Base-by-base conservation (phyloP, 2,329 filamentous ascomycete species). In the Epichloe amarillans region DNA sequence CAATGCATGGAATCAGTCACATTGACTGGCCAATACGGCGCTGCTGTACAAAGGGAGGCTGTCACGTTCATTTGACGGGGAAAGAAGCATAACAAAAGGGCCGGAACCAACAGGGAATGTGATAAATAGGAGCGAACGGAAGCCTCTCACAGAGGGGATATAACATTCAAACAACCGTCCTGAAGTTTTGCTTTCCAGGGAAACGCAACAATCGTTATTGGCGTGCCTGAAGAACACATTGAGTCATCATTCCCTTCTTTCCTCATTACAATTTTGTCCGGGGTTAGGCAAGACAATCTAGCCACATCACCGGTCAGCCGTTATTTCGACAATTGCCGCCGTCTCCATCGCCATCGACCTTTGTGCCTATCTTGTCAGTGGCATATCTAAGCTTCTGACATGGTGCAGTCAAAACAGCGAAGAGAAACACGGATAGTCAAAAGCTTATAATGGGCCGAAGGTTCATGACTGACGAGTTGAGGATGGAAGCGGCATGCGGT, bases 1-100 rank as follows among this genome's bases (percentile, higher is more conserved):
- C 39, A 35, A 26, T 46, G 46, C 46, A 52, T 42, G 41, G 19
- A 41, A 49, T 49, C 41, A 49, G 46, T 52, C 50, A 48, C 35
- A 44, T 51, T n/a, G 7, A 12, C 21, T 39, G 44, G 15, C 35
- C 10, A 17, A 23, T 2, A 41, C 14, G 15, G 46, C 23, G 15
- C 14, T 17, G 46, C 45, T 40, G 41, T 36, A 36, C 44, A 49
- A 30, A 47, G 10, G 3, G 35, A 7, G 30, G 33, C n/a, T 39
- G 33, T 38, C 44, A 38, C 39, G 15, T 38, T 43, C 39, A 11
- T 17, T 36, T 3, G 33, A 21, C 17, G n/a, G 19, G 33, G 30
- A 14, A 10, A n/a, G 37, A 41, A 10, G n/a, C 23, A 19, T 14
- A 35, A 35, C 23, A 33, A 33, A 21, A 37, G 23, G 30, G 47